Evolutionary conservation across 108 stramenopile species (phyloP).

Genomic region (Parmales sp.): DNA sequence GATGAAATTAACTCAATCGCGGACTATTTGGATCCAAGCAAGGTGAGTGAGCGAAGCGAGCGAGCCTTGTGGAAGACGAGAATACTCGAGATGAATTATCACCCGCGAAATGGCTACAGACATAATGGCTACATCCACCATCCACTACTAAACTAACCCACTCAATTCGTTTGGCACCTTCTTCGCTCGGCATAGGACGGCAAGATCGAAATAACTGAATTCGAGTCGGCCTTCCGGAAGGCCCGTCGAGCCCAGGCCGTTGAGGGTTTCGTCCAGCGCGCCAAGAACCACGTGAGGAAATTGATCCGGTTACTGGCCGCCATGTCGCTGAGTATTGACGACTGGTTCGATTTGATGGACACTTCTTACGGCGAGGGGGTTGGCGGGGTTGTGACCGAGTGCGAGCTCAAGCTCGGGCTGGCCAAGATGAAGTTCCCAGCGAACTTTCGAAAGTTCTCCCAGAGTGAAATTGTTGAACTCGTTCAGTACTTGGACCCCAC

Average conservation of each 20-base stretch:
- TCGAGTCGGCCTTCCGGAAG: constrained; percentile 3
- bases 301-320: background rate
- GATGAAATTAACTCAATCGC: background rate
- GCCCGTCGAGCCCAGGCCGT: background rate
- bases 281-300: background rate
- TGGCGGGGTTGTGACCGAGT: background rate
- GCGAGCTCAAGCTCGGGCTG: constrained; percentile 2
- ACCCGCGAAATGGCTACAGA: too few relatives aligned
- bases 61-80: too few relatives aligned
- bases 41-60: too few relatives aligned
- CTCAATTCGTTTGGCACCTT: too few relatives aligned
- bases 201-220: background rate
- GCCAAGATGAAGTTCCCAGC: background rate
- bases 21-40: background rate
- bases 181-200: too few relatives aligned
- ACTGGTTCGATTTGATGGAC: constrained; percentile 8
- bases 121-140: too few relatives aligned
- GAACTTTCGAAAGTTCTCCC: background rate
- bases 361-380: background rate
- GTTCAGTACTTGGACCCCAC: background rate
- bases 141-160: too few relatives aligned
- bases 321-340: background rate
- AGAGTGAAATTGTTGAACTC: background rate
- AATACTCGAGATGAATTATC: too few relatives aligned
- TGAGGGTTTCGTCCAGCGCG: background rate